These are phyloP conservation scores for Aspergillus novoparasiticus DNA, from an alignment of 2,329 filamentous ascomycete genomes.

Conservation along the genomic window DNA sequence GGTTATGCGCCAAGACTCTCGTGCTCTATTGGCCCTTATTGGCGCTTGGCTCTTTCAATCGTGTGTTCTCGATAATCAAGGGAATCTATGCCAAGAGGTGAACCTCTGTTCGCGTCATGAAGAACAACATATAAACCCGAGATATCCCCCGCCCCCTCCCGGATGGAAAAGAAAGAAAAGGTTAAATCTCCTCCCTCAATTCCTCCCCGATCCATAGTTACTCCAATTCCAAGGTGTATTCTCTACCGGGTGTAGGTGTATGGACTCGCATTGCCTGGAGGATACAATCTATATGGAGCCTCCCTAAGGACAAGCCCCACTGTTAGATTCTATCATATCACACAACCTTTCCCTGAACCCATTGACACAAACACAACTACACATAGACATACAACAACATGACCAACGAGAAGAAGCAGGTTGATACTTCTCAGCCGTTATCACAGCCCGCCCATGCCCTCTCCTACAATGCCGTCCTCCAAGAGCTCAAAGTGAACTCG, in stretches of 20 bases:
- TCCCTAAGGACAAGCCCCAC: conserved; percentile 24
- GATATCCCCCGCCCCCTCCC: too few relatives aligned
- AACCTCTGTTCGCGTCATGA: conserved; percentile 14
- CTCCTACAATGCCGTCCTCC: conserved; percentile 53
- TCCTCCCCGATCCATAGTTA: conserved; percentile 13
- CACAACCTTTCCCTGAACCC: background rate
- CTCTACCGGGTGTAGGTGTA: conserved; percentile 20
- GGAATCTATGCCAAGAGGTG: conserved; percentile 5
- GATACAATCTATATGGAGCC: conserved; percentile 38
- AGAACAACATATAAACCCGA: background rate
- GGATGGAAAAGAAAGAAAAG: background rate
- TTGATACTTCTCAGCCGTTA: conserved; percentile 52
- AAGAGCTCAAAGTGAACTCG: conserved; percentile 58
- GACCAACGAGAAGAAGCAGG: conserved; percentile 5
- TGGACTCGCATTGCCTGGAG: conserved; percentile 35
- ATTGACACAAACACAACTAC: conserved; percentile 11
- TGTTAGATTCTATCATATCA: conserved; percentile 9
- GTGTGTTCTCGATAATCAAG: background rate
- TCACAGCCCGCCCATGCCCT: conserved; percentile 66
- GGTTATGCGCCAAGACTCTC: conserved; percentile 12
- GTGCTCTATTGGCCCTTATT: background rate
- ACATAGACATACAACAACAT: conserved; percentile 5
- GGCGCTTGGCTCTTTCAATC: conserved; percentile 11
- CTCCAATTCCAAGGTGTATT: conserved; percentile 2
- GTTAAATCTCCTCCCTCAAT: background rate